Base-by-base conservation (phyloP, 1,139 yeast genomes). In the Pichia cactophila region DNA sequence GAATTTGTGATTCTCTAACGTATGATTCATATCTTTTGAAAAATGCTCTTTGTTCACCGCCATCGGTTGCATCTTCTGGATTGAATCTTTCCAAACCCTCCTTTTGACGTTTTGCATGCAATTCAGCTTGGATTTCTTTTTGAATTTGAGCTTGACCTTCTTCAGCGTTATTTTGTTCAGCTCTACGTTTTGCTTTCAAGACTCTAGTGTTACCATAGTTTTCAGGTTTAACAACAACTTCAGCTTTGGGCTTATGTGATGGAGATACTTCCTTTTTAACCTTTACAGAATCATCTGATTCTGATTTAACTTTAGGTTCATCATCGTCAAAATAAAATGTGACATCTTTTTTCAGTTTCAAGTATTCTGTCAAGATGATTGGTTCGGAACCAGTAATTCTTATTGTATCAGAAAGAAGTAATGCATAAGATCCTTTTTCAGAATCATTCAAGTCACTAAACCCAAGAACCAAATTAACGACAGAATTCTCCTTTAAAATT, bases 1-100 rank as follows among this genome's bases (percentile, higher is more conserved):
- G 98, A 55, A 92, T 81, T 70, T 92, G 97, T 7, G 90, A 75
- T 63, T 92, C 98, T 60, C 97, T 77, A 44, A 90, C 82, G 68
- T 92, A 92, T 0, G 97, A 89, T 70, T 92, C 98, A 67, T 87
- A 92, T 64, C 86, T 85, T 62, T 87, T 88, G 72, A 92, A 88
- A 33, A 83, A 85, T 10, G 86, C 87, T 56, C 81, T 82, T 54
- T 75, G 75, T 46, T 82, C 94, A 45, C 77, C 75, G 2, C 78
- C 73, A 59, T 78, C 85, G 23, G 78, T 73, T 4, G 88, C 88
- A 66, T 81, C 92, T 12, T 85, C 85, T 45, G 84, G 81, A 52
- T 85, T 81, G 58, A 83, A 86, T 64, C 94, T 75, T 44, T 84
- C 76, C 52, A 84, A 69, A 23, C 97, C 98, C 62, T 84, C 89